A percentile compares a stretch with the other conserved stretches of the same genome.
These are phyloP conservation scores for Keithomyces neogunnii DNA, from an alignment of 2,329 filamentous ascomycete species.

Conservation along the genomic window DNA sequence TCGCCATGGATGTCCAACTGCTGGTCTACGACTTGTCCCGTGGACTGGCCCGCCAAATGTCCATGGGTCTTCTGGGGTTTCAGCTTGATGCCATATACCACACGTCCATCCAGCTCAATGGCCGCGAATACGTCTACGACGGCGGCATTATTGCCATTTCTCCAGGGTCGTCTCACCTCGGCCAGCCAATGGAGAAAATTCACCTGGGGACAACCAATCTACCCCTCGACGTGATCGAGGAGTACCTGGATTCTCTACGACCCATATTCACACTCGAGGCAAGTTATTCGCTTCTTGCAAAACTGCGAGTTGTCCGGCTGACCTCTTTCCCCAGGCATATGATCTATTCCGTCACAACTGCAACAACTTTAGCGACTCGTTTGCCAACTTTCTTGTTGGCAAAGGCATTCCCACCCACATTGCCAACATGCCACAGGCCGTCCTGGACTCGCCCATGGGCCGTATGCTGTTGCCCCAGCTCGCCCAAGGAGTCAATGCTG, in stretches of 20 bases:
- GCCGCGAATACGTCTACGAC: constrained; percentile 87
- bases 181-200: constrained; percentile 68
- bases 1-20: constrained; percentile 63
- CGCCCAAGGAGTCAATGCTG: constrained; percentile 40
- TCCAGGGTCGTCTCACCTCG: constrained; percentile 81
- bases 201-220: constrained; percentile 69
- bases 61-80: constrained; percentile 42
- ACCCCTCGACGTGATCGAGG: constrained; percentile 71
- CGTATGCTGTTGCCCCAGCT: constrained; percentile 75
- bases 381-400: constrained; percentile 81
- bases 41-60: constrained; percentile 49
- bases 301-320: not conserved
- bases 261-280: constrained; percentile 76
- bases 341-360: constrained; percentile 89
- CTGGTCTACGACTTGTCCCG: constrained; percentile 71
- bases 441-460: constrained; percentile 79
- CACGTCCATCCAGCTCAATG: constrained; percentile 76
- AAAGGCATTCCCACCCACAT: constrained; percentile 85
- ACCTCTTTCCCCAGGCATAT: constrained; percentile 54
- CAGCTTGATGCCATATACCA: constrained; percentile 90
- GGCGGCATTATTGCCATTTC: constrained; percentile 74
- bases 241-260: constrained; percentile 79
- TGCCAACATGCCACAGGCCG: constrained; percentile 71
- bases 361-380: constrained; percentile 94
- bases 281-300: constrained; percentile 8